Evolutionary conservation across 345 rosid genomes (phyloP), one percentile per base, ranked within the genome.

Genomic region (Punica granatum): DNA sequence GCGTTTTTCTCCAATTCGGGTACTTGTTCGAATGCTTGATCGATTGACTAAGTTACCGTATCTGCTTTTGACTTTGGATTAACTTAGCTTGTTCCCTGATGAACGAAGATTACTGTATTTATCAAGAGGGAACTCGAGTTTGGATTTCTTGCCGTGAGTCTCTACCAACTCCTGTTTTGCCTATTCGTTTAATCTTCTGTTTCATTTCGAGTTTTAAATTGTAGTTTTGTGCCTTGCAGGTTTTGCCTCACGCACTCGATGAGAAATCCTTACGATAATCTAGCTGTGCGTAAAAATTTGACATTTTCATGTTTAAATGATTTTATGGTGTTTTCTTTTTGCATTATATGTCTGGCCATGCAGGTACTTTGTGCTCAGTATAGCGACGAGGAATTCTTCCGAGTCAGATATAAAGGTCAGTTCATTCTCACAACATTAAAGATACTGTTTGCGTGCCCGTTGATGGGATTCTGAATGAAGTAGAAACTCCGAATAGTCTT

Each of bases 361-460:
- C 79, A 93, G 97, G 97, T 93, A 69, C 90, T 92, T 53, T 92
- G 98, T 71, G 81, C 85, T 43, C 87, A 88, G 26, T 90, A 81
- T 59, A 93, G 78, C n/a, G 96, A 93, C 70, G 88, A 87, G 62
- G 97, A 92, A 51, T 92, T 85, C 74, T 85, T 90, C 67, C 79
- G 42, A 73, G 73, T 86, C 59, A 79, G 94, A 79, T 93, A 97
- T 77, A 68, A 80, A 87, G 98, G 97, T 89, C 64, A 25, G 11
- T 13, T 3, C 19, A 7, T 9, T 61, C 13, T 63, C 19, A 18
- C 49, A 36, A 37, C 6, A 37, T 37, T 37, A 33, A 13, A 63
- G 7, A 37, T 4, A 53, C 8, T 18, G 18, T 19, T 18, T n/a
- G 53, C 53, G 4, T 46, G 19, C n/a, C 6, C 3, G 4, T 51